Conservation (phyloP, 768 basidiomycete genomes). For the Lentinus tigrinus region DNA sequence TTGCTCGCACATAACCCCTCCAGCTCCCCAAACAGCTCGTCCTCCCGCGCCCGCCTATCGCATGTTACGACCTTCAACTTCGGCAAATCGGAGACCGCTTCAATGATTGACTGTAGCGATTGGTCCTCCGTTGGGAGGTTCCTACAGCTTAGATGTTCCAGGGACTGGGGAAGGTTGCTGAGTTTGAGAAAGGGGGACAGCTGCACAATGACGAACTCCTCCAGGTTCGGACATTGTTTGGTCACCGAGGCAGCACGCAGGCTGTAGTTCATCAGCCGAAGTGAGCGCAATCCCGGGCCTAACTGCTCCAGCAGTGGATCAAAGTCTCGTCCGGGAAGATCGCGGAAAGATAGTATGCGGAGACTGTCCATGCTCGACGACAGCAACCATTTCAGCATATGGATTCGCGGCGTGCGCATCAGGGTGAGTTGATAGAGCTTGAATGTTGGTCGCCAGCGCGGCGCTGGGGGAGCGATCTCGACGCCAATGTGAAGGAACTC, state of each 20-base stretch:
- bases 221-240: slow-evolving; percentile 35
- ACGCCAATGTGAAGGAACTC: slow-evolving; percentile 38
- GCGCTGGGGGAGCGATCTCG: slow-evolving; percentile 37
- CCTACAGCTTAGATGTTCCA: slow-evolving; percentile 42
- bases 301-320: slow-evolving; percentile 28
- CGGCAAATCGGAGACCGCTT: slow-evolving; percentile 33
- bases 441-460: slow-evolving; percentile 18
- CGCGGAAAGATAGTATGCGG: slow-evolving; percentile 41
- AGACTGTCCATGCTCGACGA: slow-evolving; percentile 34
- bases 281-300: slow-evolving; percentile 39
- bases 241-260: slow-evolving; percentile 33
- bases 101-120: slow-evolving; percentile 30
- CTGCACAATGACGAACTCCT: slow-evolving; percentile 40
- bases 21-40: slow-evolving; percentile 27
- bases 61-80: slow-evolving; percentile 38
- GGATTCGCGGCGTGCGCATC: slow-evolving; percentile 31
- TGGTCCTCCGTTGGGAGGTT: slow-evolving; percentile 25
- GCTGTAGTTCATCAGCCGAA: slow-evolving; percentile 40
- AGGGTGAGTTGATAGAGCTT: slow-evolving; percentile 42
- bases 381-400: slow-evolving; percentile 40
- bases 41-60: slow-evolving; percentile 23
- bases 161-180: slow-evolving; percentile 32
- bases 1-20: slow-evolving; percentile 30
- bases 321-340: slow-evolving; percentile 29
- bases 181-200: slow-evolving; percentile 36